Base-by-base conservation (phyloP, 73 alveolate species). In the Uronychia setigera region DNA sequence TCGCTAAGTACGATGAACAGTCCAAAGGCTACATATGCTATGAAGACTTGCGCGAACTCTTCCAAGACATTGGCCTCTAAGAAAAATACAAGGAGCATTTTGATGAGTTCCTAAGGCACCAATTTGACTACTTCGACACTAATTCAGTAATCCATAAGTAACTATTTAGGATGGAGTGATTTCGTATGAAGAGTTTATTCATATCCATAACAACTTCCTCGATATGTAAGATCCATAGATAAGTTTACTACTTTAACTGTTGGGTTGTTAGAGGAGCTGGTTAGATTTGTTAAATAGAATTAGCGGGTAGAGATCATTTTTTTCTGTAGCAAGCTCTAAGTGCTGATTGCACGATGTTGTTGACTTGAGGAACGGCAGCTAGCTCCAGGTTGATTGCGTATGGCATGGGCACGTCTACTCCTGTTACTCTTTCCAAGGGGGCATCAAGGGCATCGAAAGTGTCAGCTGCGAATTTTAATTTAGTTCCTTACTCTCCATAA, bases 321-420 rank as follows among this genome's bases (percentile, higher is more conserved):
- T 77, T 84, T 31, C 92, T 35, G 67, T 83, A 74, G 92, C 92
- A 86, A 80, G 93, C 86, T 59, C 92, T 85, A 29, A 92, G 79
- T n/a, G 84, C 94, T 0, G 96, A 98, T 32, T 92, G 91, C 19
- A 92, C 95, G 46, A 96, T 93, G 46, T 92, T 81, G 31, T 80
- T 85, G 28, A 92, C 84, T 59, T 80, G 79, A 0, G 99, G 99
- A 59, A 91, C 92, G 29, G 97, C 94, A 31, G 86, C 31, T 31
- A 88, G 84, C 90, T 96, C 99, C 60, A 96, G 89, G 79, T 88
- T 81, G 57, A 82, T 76, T n/a, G 99, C 87, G 85, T 96, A 96
- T 32, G 99, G 98, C 84, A 92, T 90, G 26, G 99, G 99, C 28
- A 92, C 92, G 80, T 96, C 99, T 57, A 96, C 97, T 75, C 98